These are phyloP conservation scores for Martiniozyma asiatica DNA, from an alignment of 1,139 yeast species.

Conservation along the genomic window DNA sequence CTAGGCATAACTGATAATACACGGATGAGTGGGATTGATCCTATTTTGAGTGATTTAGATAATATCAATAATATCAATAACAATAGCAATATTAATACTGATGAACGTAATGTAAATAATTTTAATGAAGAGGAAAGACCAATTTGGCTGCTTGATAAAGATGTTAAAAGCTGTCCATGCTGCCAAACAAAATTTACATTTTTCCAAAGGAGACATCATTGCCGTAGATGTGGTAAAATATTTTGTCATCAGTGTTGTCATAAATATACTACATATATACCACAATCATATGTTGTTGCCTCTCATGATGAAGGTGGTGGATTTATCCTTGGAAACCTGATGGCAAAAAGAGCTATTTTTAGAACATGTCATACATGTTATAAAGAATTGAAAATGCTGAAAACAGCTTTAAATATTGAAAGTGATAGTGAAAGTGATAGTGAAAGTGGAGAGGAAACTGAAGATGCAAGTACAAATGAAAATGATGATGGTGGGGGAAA, in stretches of 20 bases:
- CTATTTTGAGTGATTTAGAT: no score
- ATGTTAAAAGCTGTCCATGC: conserved; percentile 43
- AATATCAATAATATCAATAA: no score
- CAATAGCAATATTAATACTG: neutral
- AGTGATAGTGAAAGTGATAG: conserved; percentile 4
- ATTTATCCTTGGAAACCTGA: conserved; percentile 21
- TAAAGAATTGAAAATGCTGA: conserved; percentile 47
- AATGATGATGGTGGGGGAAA: neutral
- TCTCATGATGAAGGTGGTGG: conserved; percentile 19
- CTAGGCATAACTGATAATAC: no score
- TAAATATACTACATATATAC: conserved; percentile 30
- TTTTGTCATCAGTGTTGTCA: conserved; percentile 60
- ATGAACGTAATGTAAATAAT: neutral
- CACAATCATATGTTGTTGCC: conserved; percentile 36
- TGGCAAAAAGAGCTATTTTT: conserved; percentile 15
- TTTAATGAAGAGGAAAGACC: conserved; percentile 22
- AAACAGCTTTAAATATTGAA: conserved; percentile 28
- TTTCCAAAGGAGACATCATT: conserved; percentile 79
- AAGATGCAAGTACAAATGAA: neutral
- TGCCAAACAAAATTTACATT: conserved; percentile 52
- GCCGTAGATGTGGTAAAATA: conserved; percentile 74
- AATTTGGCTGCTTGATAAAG: conserved; percentile 72
- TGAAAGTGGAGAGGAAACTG: conserved; percentile 2
- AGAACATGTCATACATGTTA: conserved; percentile 68
- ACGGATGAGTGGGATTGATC: no score